Evolutionary conservation across 108 stramenopile genomes (phyloP).

Genomic region (Cyclotella choctawhatcheeana): DNA sequence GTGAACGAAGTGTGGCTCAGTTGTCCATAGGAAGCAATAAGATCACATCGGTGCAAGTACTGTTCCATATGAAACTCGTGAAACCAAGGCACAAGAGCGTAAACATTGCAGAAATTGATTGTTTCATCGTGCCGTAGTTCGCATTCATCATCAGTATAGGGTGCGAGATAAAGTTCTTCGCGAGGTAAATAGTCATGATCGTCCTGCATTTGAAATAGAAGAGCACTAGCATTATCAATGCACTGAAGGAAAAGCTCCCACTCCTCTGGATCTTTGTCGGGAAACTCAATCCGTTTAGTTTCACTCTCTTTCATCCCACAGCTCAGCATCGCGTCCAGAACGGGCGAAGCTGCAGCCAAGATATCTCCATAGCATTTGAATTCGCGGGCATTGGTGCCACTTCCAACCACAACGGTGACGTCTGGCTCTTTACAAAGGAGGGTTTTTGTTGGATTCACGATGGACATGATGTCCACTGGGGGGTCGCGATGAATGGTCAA

Average conservation of each 20-base stretch:
- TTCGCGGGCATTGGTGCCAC: neutral
- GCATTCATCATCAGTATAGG: no score
- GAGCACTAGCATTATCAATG: neutral
- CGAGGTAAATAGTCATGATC: no score
- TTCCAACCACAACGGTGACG: constrained; percentile 2
- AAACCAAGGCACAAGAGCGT: neutral
- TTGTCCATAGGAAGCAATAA: no score
- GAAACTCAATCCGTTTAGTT: neutral
- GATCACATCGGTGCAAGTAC: neutral
- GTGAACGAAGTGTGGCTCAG: no score
- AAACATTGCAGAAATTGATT: no score
- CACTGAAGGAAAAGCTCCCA: neutral
- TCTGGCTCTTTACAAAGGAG: neutral
- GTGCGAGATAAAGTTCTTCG: no score
- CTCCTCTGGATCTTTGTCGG: neutral
- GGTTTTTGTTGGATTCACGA: neutral
- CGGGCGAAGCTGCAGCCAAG: neutral
- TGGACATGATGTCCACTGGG: no score
- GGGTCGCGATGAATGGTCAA: no score
- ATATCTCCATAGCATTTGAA: neutral
- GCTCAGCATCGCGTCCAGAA: neutral
- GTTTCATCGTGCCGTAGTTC: no score
- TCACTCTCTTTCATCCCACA: neutral
- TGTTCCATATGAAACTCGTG: neutral
- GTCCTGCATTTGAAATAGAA: no score